phyloP scores from a whole-genome alignment of 208 protist genomes.

The Leishmania amazonensis region DNA sequence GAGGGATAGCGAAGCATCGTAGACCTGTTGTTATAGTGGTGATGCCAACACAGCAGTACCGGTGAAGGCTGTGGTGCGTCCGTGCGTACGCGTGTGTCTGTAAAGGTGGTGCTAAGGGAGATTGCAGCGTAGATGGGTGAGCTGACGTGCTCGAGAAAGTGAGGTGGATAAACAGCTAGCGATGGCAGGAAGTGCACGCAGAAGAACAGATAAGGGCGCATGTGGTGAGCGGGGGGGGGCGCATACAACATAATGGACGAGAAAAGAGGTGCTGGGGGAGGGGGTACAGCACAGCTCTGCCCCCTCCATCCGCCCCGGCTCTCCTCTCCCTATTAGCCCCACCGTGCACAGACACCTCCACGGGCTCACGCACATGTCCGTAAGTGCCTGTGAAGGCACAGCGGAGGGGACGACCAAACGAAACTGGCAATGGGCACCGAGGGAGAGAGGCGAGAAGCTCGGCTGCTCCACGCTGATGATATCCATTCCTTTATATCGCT shows the following conservation, averaged over 20 bases:
- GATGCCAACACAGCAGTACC: background rate
- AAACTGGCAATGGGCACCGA: background rate
- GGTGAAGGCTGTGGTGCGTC: background rate
- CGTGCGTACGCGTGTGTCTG: background rate
- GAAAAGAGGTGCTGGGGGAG: too few relatives aligned
- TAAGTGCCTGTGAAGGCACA: background rate
- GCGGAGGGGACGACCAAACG: background rate
- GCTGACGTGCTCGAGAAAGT: background rate
- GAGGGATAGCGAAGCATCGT: constrained; percentile 24
- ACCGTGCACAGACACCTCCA: background rate
- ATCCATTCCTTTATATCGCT: background rate
- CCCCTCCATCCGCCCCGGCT: too few relatives aligned
- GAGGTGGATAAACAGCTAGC: background rate
- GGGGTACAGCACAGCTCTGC: background rate
- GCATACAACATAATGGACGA: background rate
- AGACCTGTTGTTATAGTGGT: background rate
- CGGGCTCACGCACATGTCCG: background rate
- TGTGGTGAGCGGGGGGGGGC: background rate
- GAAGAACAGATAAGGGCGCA: background rate
- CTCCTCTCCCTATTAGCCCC: background rate
- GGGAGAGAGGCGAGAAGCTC: background rate
- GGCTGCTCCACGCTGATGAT: background rate
- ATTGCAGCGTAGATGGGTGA: background rate
- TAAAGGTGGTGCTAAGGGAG: background rate
- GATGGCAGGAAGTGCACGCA: background rate